Conservation (phyloP, 768 basidiomycete species). For the Cyathus striatus region DNA sequence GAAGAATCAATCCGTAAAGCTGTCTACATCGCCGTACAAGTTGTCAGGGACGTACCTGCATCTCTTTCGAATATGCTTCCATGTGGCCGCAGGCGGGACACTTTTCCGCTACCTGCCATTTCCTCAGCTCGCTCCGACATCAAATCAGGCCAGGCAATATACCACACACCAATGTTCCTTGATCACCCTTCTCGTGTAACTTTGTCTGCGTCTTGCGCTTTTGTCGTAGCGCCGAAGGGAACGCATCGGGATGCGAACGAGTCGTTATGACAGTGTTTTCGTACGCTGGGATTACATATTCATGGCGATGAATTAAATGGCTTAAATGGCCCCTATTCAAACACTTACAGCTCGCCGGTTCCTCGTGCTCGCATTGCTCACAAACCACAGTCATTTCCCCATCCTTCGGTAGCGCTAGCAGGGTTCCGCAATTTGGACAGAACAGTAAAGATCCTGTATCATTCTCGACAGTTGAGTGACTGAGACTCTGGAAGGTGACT, state of each 20-base stretch:
- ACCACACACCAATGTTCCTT: conserved; percentile 44
- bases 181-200: conserved; percentile 63
- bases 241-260: conserved; percentile 88
- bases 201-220: conserved; percentile 89
- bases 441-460: conserved; percentile 85
- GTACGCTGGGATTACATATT: conserved; percentile 53
- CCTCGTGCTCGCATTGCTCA: conserved; percentile 83
- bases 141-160: neutral
- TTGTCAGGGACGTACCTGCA: conserved; percentile 58
- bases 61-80: conserved; percentile 84
- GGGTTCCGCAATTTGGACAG: conserved; percentile 89
- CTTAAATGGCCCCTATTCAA: neutral
- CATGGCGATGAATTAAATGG: no score
- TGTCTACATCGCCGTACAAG: neutral
- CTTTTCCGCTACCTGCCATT: conserved; percentile 73
- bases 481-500: neutral
- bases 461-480: conserved; percentile 4
- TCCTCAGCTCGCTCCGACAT: conserved; percentile 1
- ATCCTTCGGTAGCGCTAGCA: conserved; percentile 77
- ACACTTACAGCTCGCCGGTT: conserved; percentile 83
- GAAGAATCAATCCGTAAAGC: conserved; percentile 1
- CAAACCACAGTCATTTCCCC: conserved; percentile 74
- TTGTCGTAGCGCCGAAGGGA: conserved; percentile 83
- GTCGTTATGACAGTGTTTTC: conserved; percentile 90
- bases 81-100: conserved; percentile 85